These are phyloP conservation scores for Pleurotus cornucopiae DNA, from an alignment of 768 basidiomycete species.

Conservation along the genomic window DNA sequence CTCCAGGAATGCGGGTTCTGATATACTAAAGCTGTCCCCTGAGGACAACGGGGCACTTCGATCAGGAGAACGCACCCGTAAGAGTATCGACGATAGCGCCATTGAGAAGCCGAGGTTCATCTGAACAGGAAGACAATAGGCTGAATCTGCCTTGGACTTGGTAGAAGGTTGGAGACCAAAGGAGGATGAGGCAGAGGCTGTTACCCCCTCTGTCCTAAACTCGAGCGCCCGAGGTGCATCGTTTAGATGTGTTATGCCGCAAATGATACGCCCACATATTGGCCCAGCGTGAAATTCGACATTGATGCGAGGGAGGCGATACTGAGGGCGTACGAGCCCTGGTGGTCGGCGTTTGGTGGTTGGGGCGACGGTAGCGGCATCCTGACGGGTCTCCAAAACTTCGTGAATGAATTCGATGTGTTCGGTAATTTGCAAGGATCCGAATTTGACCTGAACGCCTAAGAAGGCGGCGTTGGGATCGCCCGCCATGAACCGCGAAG, in stretches of 20 bases:
- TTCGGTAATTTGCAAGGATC: slow-evolving; percentile 47
- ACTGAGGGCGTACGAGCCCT: background rate
- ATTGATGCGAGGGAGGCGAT: slow-evolving; percentile 41
- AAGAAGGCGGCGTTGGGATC: slow-evolving; percentile 60
- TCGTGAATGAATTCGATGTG: slow-evolving; percentile 47
- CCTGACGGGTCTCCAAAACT: slow-evolving; percentile 22
- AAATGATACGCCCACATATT: slow-evolving; percentile 47
- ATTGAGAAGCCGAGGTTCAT: slow-evolving; percentile 39
- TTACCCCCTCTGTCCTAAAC: slow-evolving; percentile 51
- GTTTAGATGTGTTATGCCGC: slow-evolving; percentile 30
- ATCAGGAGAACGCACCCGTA: slow-evolving; percentile 41
- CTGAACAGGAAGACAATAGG: slow-evolving; percentile 38
- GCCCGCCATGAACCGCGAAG: slow-evolving; percentile 44
- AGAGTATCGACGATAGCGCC: slow-evolving; percentile 46
- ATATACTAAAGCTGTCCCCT: slow-evolving; percentile 16
- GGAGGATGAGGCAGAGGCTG: slow-evolving; percentile 34
- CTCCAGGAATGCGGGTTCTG: slow-evolving; percentile 34
- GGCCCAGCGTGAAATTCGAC: slow-evolving; percentile 46
- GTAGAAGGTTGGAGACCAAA: slow-evolving; percentile 22
- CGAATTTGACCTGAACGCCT: slow-evolving; percentile 39
- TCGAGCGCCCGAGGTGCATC: slow-evolving; percentile 50
- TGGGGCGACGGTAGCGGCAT: background rate
- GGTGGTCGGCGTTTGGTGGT: background rate
- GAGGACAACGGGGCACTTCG: slow-evolving; percentile 19
- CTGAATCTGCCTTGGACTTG: slow-evolving; percentile 16